A percentile compares a stretch with the other conserved stretches of the same genome.
phyloP scores from a whole-genome alignment of 2,329 filamentous ascomycete species.

The Calonectria honghensis region DNA sequence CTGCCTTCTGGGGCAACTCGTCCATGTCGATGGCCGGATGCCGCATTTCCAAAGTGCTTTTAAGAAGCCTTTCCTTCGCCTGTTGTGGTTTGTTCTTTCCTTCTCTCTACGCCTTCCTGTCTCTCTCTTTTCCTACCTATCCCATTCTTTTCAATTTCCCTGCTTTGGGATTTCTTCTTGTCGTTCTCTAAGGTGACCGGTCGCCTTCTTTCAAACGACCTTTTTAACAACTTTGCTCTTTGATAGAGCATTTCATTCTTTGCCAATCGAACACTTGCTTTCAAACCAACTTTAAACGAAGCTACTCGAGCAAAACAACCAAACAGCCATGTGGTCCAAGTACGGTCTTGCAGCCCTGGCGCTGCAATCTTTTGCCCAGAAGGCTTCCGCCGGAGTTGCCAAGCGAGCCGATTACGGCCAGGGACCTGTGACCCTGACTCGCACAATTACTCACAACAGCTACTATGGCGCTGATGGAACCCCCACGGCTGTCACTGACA shows the following conservation, averaged over 20 bases:
- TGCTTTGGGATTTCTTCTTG: conserved; percentile 51
- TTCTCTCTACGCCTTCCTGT: conserved; percentile 42
- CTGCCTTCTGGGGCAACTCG: conserved; percentile 33
- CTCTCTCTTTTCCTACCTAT: conserved; percentile 47
- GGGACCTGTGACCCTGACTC: conserved; percentile 41
- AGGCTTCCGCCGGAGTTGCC: conserved; percentile 49
- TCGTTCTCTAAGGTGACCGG: conserved; percentile 56
- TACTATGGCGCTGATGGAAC: conserved; percentile 22
- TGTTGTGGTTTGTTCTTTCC: conserved; percentile 33
- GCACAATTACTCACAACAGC: conserved; percentile 37
- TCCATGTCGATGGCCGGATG: conserved; percentile 16
- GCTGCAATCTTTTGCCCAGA: conserved; percentile 49
- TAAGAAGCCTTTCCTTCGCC: conserved; percentile 45
- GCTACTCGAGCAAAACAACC: conserved; percentile 45
- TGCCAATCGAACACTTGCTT: conserved; percentile 6
- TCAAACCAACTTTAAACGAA: conserved; percentile 41
- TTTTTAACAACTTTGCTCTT: conserved; percentile 51
- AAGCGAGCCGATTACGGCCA: conserved; percentile 38
- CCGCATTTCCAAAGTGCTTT: conserved; percentile 24
- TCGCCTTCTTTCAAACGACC: conserved; percentile 49
- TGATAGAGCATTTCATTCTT: conserved; percentile 54
- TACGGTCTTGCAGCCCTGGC: conserved; percentile 51
- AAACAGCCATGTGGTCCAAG: conserved; percentile 51
- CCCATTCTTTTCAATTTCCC: conserved; percentile 51
- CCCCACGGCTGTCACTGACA: conserved; percentile 30